Evolutionary conservation across 352 stramenopile species (phyloP), one percentile per base, ranked within the genome.

Genomic region (Globisporangium viniferum): DNA sequence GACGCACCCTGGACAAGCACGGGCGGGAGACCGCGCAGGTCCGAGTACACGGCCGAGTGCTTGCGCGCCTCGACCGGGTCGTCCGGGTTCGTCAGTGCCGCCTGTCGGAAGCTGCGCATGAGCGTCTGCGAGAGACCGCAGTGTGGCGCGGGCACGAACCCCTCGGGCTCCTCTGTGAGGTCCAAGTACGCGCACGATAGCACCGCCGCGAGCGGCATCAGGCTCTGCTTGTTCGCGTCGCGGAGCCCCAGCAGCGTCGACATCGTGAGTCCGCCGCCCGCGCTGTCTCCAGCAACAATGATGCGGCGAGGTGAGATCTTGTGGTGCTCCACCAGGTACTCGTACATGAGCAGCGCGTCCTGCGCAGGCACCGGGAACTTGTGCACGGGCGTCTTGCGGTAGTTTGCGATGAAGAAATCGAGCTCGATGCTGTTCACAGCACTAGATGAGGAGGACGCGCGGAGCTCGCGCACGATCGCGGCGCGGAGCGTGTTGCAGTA

Each of bases 1-100:
- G 36, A 49, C 4, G 62, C 80, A 3, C 69, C 62, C 27, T 83
- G 80, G 24, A 88, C 22, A 44, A 82, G 64, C 18, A 80, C 64
- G 1, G 80, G 73, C 1, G 80, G 73, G 5, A 85, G 70, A 0
- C 56, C 70, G 1, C 39, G 60, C 9, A 88, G 62, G 33, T 86
- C 66, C 39, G 67, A 66, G 22, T 67, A 62, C 29, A 69, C 54
- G 14, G 67, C 15, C 49, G 71, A 77, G 46, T 66, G 35, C 41
- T 62, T 55, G n/a, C 58, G 46, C n/a, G 67, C 49, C 20, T 67
- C 59, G 2, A 5, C 18, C 0, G 29, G 54, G 36, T 59, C 51
- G 9, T 27, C 18, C 4, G 66, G 57, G 27, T 71, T 31, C 39
- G 27, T 9, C 46, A 71, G 64, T 14, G 35, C 65, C 3, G 66